Evolutionary conservation across 1,139 yeast genomes (phyloP).

Genomic region (Casaregolazyma lundiana): DNA sequence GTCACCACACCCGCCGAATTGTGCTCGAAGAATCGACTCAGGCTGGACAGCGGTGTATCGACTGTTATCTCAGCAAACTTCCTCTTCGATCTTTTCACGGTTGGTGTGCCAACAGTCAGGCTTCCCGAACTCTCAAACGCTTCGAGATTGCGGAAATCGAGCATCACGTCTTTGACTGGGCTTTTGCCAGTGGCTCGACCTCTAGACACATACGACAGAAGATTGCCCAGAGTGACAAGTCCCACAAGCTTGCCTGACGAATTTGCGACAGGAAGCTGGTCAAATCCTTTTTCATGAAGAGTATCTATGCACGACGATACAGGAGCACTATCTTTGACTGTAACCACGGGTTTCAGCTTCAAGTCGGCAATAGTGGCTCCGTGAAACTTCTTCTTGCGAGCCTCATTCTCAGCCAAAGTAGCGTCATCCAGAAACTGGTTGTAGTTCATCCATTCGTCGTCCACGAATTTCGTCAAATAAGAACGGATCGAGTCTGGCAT

Average conservation of each 20-base stretch:
- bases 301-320: constrained; percentile 65
- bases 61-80: constrained; percentile 66
- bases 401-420: constrained; percentile 39
- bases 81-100: constrained; percentile 53
- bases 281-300: constrained; percentile 74
- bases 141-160: constrained; percentile 69
- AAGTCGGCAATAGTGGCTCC: constrained; percentile 64
- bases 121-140: constrained; percentile 49
- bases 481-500: constrained; percentile 89
- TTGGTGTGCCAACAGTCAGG: constrained; percentile 40
- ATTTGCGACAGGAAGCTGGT: constrained; percentile 74
- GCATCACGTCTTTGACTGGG: constrained; percentile 58
- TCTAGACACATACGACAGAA: constrained; percentile 63
- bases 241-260: constrained; percentile 66
- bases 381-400: constrained; percentile 46
- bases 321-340: constrained; percentile 60
- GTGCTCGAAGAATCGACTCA: constrained; percentile 79
- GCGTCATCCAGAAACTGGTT: constrained; percentile 63
- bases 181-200: constrained; percentile 58
- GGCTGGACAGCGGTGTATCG: constrained; percentile 60
- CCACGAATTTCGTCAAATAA: constrained; percentile 81
- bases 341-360: constrained; percentile 75
- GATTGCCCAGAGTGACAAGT: constrained; percentile 69
- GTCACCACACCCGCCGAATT: constrained; percentile 84
- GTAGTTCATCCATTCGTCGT: constrained; percentile 86